Percentiles rank a stretch among this genome's conserved stretches.
Evolutionary conservation across 2,329 filamentous ascomycete genomes (phyloP).

Genomic region (Colletotrichum brevisporum): DNA sequence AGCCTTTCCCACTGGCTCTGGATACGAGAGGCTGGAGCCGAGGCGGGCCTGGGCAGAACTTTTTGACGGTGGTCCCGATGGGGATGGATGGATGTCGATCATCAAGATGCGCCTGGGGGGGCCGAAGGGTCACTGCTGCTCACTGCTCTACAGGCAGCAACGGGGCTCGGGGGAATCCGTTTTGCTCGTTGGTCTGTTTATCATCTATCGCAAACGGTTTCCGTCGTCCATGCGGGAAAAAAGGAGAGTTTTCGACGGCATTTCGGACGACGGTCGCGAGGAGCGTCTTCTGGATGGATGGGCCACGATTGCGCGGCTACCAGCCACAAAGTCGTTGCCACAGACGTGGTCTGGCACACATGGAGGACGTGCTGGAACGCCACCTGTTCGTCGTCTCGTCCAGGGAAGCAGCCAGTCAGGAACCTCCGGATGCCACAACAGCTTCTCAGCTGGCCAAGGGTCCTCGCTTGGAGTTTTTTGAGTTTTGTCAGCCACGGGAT

Average conservation of each 20-base stretch:
- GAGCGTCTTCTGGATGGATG: not conserved
- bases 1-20: constrained; percentile 23
- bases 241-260: constrained; percentile 9
- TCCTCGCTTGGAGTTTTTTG: constrained; percentile 18
- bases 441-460: constrained; percentile 36
- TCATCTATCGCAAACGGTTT: too few species aligned
- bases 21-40: constrained; percentile 24
- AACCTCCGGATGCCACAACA: constrained; percentile 6
- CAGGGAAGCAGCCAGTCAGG: constrained; percentile 32
- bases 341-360: not conserved
- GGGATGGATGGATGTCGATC: constrained; percentile 34
- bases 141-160: not conserved
- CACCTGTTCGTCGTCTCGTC: too few species aligned
- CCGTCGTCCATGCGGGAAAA: constrained; percentile 15
- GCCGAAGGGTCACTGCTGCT: not conserved
- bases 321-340: constrained; percentile 34
- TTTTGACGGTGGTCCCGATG: constrained; percentile 22
- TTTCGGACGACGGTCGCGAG: not conserved
- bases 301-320: constrained; percentile 27
- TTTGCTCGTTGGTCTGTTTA: too few species aligned
- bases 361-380: too few species aligned
- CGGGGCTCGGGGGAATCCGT: too few species aligned
- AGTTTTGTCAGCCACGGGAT: constrained; percentile 24
- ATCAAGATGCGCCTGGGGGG: not conserved
- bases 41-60: constrained; percentile 15